Evolutionary conservation across 2,329 filamentous ascomycete species (phyloP).

Genomic region (Aspergillus melleus): DNA sequence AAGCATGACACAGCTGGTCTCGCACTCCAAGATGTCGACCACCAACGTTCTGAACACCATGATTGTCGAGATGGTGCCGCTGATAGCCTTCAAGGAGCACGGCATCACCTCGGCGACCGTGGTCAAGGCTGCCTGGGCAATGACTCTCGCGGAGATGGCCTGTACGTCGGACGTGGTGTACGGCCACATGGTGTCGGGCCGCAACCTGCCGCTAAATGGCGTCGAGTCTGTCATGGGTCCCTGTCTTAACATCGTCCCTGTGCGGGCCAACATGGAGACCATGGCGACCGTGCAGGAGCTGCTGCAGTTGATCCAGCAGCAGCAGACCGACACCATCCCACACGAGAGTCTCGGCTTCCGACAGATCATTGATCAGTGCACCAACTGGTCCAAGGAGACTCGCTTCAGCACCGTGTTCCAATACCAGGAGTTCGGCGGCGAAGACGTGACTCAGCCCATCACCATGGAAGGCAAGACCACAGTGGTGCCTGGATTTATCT

Average conservation of each 20-base stretch:
- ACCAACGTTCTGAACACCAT: slow-evolving; percentile 13
- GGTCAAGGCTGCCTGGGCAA: slow-evolving; percentile 60
- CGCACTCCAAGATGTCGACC: slow-evolving; percentile 7
- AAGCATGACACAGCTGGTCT: slow-evolving; percentile 11
- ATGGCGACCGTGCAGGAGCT: slow-evolving; percentile 44
- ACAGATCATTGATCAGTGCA: slow-evolving; percentile 56
- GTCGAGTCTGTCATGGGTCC: slow-evolving; percentile 27
- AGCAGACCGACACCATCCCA: slow-evolving; percentile 50
- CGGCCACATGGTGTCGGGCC: slow-evolving; percentile 54
- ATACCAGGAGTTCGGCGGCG: slow-evolving; percentile 42
- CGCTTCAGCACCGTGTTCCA: slow-evolving; percentile 58
- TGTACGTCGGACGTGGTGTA: slow-evolving; percentile 56
- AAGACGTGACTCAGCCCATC: slow-evolving; percentile 11
- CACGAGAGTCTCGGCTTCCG: slow-evolving; percentile 55
- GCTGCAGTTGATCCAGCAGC: slow-evolving; percentile 51
- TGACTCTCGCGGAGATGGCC: slow-evolving; percentile 54
- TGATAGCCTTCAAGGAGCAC: slow-evolving; percentile 10
- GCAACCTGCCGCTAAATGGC: slow-evolving; percentile 43
- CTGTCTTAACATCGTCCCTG: slow-evolving; percentile 30
- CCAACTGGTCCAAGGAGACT: slow-evolving; percentile 55
- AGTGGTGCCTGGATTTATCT: slow-evolving; percentile 14
- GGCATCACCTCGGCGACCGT: slow-evolving; percentile 40
- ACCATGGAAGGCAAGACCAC: slow-evolving; percentile 8
- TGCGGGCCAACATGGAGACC: slow-evolving; percentile 19
- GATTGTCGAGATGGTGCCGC: slow-evolving; percentile 5